phyloP scores from a whole-genome alignment of 2,329 filamentous ascomycete genomes.

The Epichloe sibirici region DNA sequence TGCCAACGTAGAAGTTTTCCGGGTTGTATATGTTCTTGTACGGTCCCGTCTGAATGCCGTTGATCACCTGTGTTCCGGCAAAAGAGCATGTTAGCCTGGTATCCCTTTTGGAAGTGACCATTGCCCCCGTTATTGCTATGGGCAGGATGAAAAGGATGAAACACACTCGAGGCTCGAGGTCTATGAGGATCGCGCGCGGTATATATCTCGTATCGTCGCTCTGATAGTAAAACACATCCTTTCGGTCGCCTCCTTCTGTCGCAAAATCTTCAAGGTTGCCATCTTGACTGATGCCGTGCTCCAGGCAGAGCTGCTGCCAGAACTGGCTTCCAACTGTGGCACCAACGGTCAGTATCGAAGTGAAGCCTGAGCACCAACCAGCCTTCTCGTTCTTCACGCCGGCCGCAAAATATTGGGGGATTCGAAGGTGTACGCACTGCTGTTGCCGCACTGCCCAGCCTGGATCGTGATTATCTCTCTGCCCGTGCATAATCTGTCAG shows the following conservation, averaged over 20 bases:
- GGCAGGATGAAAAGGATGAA: neutral
- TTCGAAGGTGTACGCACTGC: conserved; percentile 53
- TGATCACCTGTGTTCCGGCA: conserved; percentile 49
- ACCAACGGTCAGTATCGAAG: neutral
- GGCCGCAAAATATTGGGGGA: too few relatives aligned
- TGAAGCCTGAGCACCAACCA: neutral
- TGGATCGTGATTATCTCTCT: conserved; percentile 99
- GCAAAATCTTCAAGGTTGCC: conserved; percentile 97
- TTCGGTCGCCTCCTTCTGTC: conserved; percentile 92
- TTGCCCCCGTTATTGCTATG: neutral
- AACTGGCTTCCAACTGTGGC: conserved; percentile 81
- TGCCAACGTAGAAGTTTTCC: conserved; percentile 96
- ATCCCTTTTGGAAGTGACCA: neutral
- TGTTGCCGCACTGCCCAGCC: conserved; percentile 98
- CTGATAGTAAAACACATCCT: conserved; percentile 99
- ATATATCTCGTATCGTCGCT: conserved; percentile 99
- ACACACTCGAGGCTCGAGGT: conserved; percentile 76
- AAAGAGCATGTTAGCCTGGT: neutral
- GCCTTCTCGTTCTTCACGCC: neutral
- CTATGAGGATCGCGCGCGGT: conserved; percentile 85
- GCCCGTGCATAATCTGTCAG: neutral
- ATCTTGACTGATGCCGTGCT: conserved; percentile 95
- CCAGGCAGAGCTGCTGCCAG: conserved; percentile 96
- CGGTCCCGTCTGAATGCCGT: conserved; percentile 80
- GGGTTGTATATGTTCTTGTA: conserved; percentile 99